Evolutionary conservation across 371 early-diverging fungal species (phyloP), one percentile per base, ranked within the genome.

Genomic region (Haplosporangium sp.): DNA sequence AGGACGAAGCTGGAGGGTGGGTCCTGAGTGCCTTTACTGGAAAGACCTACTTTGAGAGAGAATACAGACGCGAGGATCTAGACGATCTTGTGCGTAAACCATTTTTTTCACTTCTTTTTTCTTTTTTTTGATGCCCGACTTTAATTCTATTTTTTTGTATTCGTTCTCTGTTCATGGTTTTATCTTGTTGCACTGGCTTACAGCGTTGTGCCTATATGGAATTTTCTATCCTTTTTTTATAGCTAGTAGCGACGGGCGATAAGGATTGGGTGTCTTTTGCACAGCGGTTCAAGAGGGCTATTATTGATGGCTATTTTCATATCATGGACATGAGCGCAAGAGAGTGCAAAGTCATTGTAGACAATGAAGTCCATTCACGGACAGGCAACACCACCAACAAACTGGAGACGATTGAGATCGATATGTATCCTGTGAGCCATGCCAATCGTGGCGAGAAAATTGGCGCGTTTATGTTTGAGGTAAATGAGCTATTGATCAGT

Each of bases 381-480:
- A 48, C 55, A 1, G 60, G 66, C 8, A 66, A 42, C 21, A 54
- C n/a, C 43, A 7, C 29, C 16, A 48, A 46, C 40, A 8, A 67
- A 9, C 55, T 67, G n/a, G 67, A 67, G 29, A 60, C 62, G 11
- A 76, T 76, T 12, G 64, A 63, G 0, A 63, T 76, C 11, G 71
- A 76, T n/a, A 70, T 76, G 77, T 47, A 60, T 59, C 59, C 67
- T 13, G 71, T 76, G 20, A 76, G 51, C 38, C 77, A 76, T 55
- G 40, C 77, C 8, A 63, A 36, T 21, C 70, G 77, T 13, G 54
- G 67, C 38, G 71, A 67, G 37, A 76, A 76, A 42, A 36, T 69
- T 29, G 62, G 73, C 20, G 79, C 64, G 46, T 72, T 79, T 20
- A 58, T 79, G 66, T 79, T 79, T 65, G 79, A 79, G 71, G 77